Percentiles rank a stretch among this genome's conserved stretches.
phyloP scores from a whole-genome alignment of 805 yeast genomes.

The Candida oleophila region DNA sequence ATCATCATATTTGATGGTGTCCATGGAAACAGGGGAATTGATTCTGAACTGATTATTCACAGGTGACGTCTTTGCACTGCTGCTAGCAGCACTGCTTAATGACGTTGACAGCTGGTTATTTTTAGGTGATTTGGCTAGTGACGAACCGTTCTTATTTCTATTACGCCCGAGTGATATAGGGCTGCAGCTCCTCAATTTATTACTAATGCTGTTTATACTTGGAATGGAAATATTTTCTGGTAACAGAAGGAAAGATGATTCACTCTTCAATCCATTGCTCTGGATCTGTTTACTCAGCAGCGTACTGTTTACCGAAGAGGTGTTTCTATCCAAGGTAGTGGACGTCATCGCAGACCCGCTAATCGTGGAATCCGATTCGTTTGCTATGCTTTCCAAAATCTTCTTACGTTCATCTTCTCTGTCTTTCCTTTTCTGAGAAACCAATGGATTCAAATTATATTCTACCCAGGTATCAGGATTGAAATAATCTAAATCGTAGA shows the following conservation, averaged over 20 bases:
- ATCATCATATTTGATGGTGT: conserved; percentile 4
- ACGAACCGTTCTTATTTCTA: not conserved
- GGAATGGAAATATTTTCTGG: conserved; percentile 15
- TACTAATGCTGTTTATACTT: conserved; percentile 24
- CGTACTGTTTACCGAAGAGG: not conserved
- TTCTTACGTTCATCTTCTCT: conserved; percentile 22
- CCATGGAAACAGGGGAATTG: not conserved
- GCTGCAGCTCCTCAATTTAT: conserved; percentile 21
- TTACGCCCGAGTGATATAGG: not conserved
- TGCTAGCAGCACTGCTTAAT: not conserved
- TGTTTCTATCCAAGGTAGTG: not conserved
- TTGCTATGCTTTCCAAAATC: not conserved
- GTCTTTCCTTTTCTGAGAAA: conserved; percentile 37
- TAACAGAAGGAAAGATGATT: conserved; percentile 1
- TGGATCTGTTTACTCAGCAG: not conserved
- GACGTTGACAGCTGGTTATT: not conserved
- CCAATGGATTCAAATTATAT: conserved; percentile 74
- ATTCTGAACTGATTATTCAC: not conserved
- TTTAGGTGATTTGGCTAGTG: not conserved
- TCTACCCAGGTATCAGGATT: conserved; percentile 80
- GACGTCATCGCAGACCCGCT: not conserved
- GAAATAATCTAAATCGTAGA: conserved; percentile 69
- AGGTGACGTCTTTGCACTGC: not conserved
- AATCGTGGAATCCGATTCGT: not conserved
- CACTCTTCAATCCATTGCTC: not conserved